Conservation (phyloP, 139 green algal genomes). For the Micractinium sp. region DNA sequence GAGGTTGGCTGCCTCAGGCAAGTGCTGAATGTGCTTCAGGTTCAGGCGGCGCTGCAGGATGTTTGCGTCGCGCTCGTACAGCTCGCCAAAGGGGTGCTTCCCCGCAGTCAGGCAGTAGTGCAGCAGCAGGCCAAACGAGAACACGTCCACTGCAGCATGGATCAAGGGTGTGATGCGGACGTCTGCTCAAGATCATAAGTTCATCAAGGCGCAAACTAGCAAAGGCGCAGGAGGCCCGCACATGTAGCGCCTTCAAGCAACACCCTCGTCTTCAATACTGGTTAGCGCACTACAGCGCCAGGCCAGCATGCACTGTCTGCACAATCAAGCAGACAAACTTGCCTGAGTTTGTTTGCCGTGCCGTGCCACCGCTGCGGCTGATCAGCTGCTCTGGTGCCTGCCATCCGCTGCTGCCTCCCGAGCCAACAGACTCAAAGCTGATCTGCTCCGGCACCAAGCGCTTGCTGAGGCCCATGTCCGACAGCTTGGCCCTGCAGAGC, state of each 20-base stretch:
- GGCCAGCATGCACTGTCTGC: too few relatives aligned
- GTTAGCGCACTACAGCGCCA: too few relatives aligned
- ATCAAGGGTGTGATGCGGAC: too few relatives aligned
- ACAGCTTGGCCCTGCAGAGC: slow-evolving; percentile 85
- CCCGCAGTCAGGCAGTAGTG: slow-evolving; percentile 89
- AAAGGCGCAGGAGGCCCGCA: too few relatives aligned
- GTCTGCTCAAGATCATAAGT: too few relatives aligned
- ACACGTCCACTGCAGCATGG: slow-evolving; percentile 86
- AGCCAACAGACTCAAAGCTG: slow-evolving; percentile 80
- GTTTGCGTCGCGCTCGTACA: slow-evolving; percentile 88
- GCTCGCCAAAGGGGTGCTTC: slow-evolving; percentile 90
- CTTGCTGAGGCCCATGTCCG: slow-evolving; percentile 97
- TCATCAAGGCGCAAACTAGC: too few relatives aligned
- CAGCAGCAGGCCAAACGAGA: slow-evolving; percentile 92
- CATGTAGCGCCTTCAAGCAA: too few relatives aligned
- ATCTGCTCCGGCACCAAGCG: slow-evolving; percentile 83
- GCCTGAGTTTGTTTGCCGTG: slow-evolving; percentile 42
- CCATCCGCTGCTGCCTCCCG: slow-evolving; percentile 93
- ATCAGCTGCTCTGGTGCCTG: slow-evolving; percentile 95
- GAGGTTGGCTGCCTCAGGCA: slow-evolving; percentile 83
- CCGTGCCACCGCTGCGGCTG: slow-evolving; percentile 36
- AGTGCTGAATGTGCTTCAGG: slow-evolving; percentile 50
- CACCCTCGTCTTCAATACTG: too few relatives aligned
- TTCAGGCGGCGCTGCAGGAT: slow-evolving; percentile 73
- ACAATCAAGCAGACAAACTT: not conserved